Conservation (phyloP, 2,329 filamentous ascomycete species). For the Nannizziopsis arthrosporioides region DNA sequence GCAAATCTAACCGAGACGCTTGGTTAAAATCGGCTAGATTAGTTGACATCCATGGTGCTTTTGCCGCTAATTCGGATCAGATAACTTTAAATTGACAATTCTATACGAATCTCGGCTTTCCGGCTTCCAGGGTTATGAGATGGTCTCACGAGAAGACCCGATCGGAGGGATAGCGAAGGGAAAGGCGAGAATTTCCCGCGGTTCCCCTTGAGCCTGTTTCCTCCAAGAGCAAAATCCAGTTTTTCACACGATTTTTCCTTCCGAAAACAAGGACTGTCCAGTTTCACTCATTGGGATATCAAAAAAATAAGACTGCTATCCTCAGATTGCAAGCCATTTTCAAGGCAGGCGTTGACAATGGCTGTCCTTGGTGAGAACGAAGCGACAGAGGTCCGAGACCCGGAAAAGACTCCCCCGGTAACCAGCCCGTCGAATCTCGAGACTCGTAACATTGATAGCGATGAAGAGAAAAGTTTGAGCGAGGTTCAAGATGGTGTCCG, state of each 20-base stretch:
- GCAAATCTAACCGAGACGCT: neutral
- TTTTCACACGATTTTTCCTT: too few relatives aligned
- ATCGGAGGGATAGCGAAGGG: neutral
- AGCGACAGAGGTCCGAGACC: neutral
- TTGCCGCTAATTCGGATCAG: neutral
- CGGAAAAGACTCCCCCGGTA: neutral
- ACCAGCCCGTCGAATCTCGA: neutral
- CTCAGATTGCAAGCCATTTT: neutral
- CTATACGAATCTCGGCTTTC: neutral
- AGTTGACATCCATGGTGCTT: too few relatives aligned
- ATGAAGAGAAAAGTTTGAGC: neutral
- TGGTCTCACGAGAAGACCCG: neutral
- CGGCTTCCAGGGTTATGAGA: conserved; percentile 1
- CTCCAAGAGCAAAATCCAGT: too few relatives aligned
- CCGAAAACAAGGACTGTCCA: neutral
- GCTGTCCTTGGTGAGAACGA: neutral
- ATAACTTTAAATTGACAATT: conserved; percentile 5
- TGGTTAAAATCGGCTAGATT: neutral
- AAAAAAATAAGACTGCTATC: neutral
- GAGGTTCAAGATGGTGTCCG: conserved; percentile 22
- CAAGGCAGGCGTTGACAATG: neutral
- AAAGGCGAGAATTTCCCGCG: too few relatives aligned
- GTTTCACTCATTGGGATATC: neutral
- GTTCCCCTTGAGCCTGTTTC: too few relatives aligned
- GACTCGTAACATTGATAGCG: neutral